phyloP scores from a whole-genome alignment of 108 stramenopile species.

The Stephanodiscus minutulus region DNA sequence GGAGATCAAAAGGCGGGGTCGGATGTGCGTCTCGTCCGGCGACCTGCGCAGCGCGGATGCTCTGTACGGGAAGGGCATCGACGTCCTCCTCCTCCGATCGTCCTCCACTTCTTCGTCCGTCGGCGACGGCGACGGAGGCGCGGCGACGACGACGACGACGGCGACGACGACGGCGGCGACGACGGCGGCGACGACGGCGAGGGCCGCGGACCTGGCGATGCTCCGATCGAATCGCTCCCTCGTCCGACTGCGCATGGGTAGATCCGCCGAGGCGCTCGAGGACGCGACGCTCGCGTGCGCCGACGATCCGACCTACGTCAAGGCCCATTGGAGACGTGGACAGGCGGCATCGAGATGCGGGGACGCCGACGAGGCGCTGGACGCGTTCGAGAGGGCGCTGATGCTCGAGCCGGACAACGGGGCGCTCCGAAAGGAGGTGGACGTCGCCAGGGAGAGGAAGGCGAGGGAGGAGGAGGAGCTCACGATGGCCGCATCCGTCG shows the following conservation, averaged over 20 bases:
- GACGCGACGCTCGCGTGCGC: constrained; percentile 55
- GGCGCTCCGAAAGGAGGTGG: constrained; percentile 70
- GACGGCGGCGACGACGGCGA: constrained; percentile 3
- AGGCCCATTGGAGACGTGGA: constrained; percentile 81
- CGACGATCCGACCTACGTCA: constrained; percentile 69
- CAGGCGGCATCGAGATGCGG: constrained; percentile 62
- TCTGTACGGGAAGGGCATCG: constrained; percentile 75
- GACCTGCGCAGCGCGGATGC: constrained; percentile 69
- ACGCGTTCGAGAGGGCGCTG: constrained; percentile 60
- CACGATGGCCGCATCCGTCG: too few relatives aligned
- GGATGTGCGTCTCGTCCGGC: constrained; percentile 61
- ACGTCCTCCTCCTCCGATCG: constrained; percentile 13
- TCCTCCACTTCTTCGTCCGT: constrained; percentile 1
- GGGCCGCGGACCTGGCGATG: constrained; percentile 53
- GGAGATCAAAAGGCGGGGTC: constrained; percentile 80
- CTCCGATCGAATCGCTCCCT: constrained; percentile 73
- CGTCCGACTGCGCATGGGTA: constrained; percentile 64
- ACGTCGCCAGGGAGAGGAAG: constrained; percentile 45
- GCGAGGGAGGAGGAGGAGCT: constrained; percentile 53
- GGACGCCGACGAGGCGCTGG: constrained; percentile 55
- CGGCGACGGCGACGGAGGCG: not conserved
- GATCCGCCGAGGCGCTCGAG: constrained; percentile 54
- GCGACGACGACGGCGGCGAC: not conserved
- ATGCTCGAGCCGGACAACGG: constrained; percentile 71
- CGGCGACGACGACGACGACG: not conserved